These are phyloP conservation scores for Trypanosoma congolense DNA, from an alignment of 208 protist species.

Conservation along the genomic window DNA sequence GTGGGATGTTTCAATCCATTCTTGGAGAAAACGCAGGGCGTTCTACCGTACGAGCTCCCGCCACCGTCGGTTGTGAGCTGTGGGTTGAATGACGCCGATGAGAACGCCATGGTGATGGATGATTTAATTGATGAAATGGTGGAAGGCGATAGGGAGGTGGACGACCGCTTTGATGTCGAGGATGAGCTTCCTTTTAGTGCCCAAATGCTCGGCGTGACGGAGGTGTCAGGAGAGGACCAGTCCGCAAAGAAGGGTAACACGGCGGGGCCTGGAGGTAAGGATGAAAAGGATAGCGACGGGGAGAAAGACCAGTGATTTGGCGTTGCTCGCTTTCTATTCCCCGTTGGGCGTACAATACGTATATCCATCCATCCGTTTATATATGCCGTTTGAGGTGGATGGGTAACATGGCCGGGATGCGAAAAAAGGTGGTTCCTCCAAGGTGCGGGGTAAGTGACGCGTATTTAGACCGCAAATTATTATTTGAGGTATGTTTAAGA, in stretches of 20 bases:
- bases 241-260: background rate
- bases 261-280: background rate
- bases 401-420: too few relatives aligned
- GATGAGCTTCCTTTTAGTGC: slow-evolving; percentile 1
- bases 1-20: slow-evolving; percentile 81
- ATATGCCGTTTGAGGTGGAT: too few relatives aligned
- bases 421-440: too few relatives aligned
- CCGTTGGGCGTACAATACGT: too few relatives aligned
- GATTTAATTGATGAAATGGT: slow-evolving; percentile 10
- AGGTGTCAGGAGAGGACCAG: background rate
- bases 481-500: too few relatives aligned
- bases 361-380: too few relatives aligned
- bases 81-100: slow-evolving; percentile 1
- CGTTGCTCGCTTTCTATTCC: too few relatives aligned
- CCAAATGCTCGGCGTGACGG: background rate
- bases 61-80: slow-evolving; percentile 15
- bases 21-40: slow-evolving; percentile 30
- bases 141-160: slow-evolving; percentile 8
- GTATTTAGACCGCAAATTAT: too few relatives aligned
- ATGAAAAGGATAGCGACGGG: background rate
- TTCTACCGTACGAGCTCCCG: slow-evolving; percentile 26
- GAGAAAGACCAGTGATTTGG: background rate
- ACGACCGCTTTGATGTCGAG: slow-evolving; percentile 1
- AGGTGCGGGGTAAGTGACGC: too few relatives aligned
- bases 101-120: slow-evolving; percentile 11